phyloP scores from a whole-genome alignment of 2,329 filamentous ascomycete genomes.

The Diaporthe humulicola region DNA sequence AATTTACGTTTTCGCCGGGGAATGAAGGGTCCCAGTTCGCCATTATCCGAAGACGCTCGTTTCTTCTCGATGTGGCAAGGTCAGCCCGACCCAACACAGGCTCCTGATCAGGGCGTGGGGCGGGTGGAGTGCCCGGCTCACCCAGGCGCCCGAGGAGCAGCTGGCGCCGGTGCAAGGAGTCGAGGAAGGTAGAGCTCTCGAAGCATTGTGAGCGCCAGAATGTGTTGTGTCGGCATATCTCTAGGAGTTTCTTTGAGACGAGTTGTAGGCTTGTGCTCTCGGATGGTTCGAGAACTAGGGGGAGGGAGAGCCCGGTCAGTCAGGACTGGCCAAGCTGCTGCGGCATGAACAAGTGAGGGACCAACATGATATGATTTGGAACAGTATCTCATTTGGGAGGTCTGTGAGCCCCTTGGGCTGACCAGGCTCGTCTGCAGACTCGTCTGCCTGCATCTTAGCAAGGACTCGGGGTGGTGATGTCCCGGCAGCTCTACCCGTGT shows the following conservation, averaged over 20 bases:
- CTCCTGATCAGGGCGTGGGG: neutral
- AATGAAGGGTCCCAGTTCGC: constrained; percentile 89
- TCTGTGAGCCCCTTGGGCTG: constrained; percentile 43
- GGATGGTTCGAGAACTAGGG: constrained; percentile 70
- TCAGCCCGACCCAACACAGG: neutral
- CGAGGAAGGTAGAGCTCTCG: constrained; percentile 75
- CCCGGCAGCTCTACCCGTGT: neutral
- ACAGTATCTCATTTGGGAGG: constrained; percentile 74
- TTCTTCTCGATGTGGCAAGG: constrained; percentile 44
- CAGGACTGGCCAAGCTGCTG: constrained; percentile 17
- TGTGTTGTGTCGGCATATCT: constrained; percentile 78
- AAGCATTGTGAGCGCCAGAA: constrained; percentile 86
- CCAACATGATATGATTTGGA: constrained; percentile 74
- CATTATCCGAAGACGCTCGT: constrained; percentile 68
- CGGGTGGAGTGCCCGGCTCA: neutral
- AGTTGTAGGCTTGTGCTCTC: constrained; percentile 78
- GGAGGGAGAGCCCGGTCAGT: constrained; percentile 36
- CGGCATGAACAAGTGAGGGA: constrained; percentile 30
- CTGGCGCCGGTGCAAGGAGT: constrained; percentile 68
- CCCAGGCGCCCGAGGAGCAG: constrained; percentile 53
- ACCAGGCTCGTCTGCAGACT: neutral
- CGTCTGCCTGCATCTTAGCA: constrained; percentile 7
- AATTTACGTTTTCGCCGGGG: constrained; percentile 78
- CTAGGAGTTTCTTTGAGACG: constrained; percentile 75
- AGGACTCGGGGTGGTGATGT: neutral